Evolutionary conservation across 495 filamentous ascomycete species (phyloP).

Genomic region (Corynascus novoguineensis): DNA sequence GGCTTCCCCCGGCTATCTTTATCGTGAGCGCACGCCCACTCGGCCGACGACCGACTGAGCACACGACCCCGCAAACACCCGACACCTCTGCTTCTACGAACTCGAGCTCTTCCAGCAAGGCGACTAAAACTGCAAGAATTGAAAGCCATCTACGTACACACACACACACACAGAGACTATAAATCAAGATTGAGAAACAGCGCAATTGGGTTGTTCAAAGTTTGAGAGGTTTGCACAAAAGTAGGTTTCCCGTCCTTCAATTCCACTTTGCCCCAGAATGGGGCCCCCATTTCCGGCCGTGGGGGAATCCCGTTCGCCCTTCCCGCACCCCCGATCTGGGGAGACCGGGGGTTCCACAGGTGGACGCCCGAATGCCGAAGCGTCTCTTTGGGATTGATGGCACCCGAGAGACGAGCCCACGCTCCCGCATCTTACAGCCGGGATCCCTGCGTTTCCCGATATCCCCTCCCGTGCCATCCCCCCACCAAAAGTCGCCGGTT

Average conservation of each 20-base stretch:
- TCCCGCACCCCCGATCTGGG: background rate
- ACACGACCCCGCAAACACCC: constrained; percentile 24
- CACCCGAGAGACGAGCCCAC: background rate
- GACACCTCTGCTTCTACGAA: background rate
- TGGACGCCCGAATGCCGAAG: constrained; percentile 11
- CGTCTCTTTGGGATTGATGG: background rate
- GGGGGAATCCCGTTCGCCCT: background rate
- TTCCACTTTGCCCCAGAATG: background rate
- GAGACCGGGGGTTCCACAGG: background rate
- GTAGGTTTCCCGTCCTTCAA: background rate
- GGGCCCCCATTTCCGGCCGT: background rate
- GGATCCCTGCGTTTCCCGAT: constrained; percentile 11
- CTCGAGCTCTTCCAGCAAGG: background rate
- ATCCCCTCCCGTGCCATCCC: background rate
- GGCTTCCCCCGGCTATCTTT: constrained; percentile 9
- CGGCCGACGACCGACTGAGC: constrained; percentile 10
- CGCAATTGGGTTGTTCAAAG: background rate
- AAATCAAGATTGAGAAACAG: background rate
- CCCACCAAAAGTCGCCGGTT: background rate
- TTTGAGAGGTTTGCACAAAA: no score
- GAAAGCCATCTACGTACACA: background rate
- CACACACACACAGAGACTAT: background rate
- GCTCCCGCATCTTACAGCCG: constrained; percentile 12
- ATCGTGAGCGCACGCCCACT: background rate
- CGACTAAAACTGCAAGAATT: background rate